Evolutionary conservation across 768 basidiomycete genomes (phyloP).

Genomic region (Suillus clintonianus): DNA sequence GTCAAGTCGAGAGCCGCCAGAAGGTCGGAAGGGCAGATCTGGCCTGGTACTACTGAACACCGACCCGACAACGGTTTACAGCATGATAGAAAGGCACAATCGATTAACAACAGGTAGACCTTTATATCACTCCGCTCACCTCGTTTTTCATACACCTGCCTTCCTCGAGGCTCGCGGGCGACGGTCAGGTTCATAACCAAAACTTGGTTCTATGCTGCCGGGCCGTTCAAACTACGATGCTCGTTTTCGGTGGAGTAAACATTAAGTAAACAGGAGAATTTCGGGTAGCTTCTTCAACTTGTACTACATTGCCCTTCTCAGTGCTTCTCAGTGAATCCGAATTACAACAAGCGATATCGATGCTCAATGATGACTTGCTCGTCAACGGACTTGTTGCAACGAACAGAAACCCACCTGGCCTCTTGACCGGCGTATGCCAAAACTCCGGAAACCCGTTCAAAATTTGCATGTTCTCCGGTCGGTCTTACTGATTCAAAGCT

Average conservation of each 20-base stretch:
- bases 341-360: not conserved
- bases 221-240: not conserved
- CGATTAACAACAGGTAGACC: not conserved
- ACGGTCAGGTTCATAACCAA: not conserved
- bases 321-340: not conserved
- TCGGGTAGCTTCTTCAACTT: not conserved
- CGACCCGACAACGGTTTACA: not conserved
- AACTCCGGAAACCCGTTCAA: not conserved
- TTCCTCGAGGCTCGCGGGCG: conserved; percentile 1
- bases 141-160: conserved; percentile 3
- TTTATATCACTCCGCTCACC: conserved; percentile 1
- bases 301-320: not conserved
- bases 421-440: not conserved
- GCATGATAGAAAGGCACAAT: conserved; percentile 1
- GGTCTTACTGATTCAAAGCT: not conserved
- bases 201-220: not conserved
- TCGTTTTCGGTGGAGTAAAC: not conserved
- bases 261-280: not conserved
- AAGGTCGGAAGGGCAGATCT: not conserved
- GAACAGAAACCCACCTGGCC: not conserved
- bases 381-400: not conserved
- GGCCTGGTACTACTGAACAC: too few relatives aligned
- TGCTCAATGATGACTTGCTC: not conserved
- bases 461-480: not conserved
- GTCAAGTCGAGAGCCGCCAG: not conserved